These are phyloP conservation scores for Gomphus bonarii DNA, from an alignment of 1,284 basidiomycete genomes.

Conservation along the genomic window DNA sequence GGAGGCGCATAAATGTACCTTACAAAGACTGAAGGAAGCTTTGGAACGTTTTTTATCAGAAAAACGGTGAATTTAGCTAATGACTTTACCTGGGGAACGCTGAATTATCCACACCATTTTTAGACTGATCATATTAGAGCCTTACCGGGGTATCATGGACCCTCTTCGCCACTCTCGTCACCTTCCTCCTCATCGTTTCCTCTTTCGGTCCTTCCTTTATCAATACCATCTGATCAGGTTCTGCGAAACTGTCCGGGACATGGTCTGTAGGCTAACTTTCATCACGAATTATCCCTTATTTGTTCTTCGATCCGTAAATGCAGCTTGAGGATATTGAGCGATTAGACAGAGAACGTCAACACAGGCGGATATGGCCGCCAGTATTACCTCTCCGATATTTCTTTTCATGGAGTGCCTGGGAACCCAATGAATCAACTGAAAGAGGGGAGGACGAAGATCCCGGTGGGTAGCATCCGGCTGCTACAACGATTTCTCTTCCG, in stretches of 20 bases:
- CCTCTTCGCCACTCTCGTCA: constrained; percentile 28
- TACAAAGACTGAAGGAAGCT: constrained; percentile 27
- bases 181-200: constrained; percentile 52
- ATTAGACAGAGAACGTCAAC: constrained; percentile 43
- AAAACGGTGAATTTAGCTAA: constrained; percentile 32
- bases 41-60: constrained; percentile 40
- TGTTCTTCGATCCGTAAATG: not conserved
- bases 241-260: constrained; percentile 31
- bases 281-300: not conserved
- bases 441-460: constrained; percentile 46
- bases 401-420: constrained; percentile 35
- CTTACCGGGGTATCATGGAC: constrained; percentile 57
- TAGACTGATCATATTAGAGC: constrained; percentile 58
- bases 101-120: constrained; percentile 11
- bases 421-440: constrained; percentile 33
- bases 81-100: not conserved
- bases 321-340: constrained; percentile 45
- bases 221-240: constrained; percentile 61
- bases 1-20: constrained; percentile 28
- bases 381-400: constrained; percentile 30
- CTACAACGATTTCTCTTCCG: not conserved
- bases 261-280: constrained; percentile 27
- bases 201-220: constrained; percentile 65
- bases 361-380: constrained; percentile 61
- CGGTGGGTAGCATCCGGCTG: constrained; percentile 20